These are phyloP conservation scores for Pythium insidiosum DNA, from an alignment of 352 stramenopile genomes.

Conservation along the genomic window DNA sequence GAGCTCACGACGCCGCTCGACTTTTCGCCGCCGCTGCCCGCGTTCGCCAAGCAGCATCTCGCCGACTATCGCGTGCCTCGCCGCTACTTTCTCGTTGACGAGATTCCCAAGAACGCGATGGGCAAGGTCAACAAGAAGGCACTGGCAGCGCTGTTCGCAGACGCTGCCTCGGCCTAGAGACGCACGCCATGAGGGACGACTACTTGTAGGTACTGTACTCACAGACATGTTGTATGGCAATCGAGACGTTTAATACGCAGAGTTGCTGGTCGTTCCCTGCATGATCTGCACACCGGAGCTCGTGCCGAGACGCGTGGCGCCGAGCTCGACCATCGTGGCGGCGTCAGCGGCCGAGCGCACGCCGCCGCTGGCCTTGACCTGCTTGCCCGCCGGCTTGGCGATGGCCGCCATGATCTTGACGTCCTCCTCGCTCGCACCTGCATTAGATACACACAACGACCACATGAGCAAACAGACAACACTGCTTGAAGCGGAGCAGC, in stretches of 20 bases:
- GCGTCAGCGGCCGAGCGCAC: conserved; percentile 65
- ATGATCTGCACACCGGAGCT: conserved; percentile 64
- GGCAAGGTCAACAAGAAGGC: conserved; percentile 93
- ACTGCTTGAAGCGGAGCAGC: too few species aligned
- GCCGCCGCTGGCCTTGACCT: conserved; percentile 80
- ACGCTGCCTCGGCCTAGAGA: too few species aligned
- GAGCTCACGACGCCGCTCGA: too few species aligned
- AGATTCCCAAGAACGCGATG: conserved; percentile 91
- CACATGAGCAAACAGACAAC: conserved; percentile 2
- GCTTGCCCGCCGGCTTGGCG: conserved; percentile 44
- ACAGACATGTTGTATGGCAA: too few species aligned
- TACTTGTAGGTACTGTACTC: too few species aligned
- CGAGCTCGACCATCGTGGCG: conserved; percentile 57
- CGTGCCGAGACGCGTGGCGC: conserved; percentile 61
- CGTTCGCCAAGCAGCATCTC: conserved; percentile 59
- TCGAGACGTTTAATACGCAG: conserved; percentile 24
- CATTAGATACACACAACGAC: conserved; percentile 3
- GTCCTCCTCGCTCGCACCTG: conserved; percentile 68
- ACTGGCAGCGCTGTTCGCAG: conserved; percentile 32
- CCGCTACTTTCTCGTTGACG: conserved; percentile 64
- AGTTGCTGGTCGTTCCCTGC: conserved; percentile 23
- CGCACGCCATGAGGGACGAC: too few species aligned
- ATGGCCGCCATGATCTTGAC: conserved; percentile 65
- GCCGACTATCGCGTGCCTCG: conserved; percentile 79
- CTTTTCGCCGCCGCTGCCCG: conserved; percentile 26